phyloP scores from a whole-genome alignment of 139 green algal genomes.

The Mesotaenium endlicherianum region DNA sequence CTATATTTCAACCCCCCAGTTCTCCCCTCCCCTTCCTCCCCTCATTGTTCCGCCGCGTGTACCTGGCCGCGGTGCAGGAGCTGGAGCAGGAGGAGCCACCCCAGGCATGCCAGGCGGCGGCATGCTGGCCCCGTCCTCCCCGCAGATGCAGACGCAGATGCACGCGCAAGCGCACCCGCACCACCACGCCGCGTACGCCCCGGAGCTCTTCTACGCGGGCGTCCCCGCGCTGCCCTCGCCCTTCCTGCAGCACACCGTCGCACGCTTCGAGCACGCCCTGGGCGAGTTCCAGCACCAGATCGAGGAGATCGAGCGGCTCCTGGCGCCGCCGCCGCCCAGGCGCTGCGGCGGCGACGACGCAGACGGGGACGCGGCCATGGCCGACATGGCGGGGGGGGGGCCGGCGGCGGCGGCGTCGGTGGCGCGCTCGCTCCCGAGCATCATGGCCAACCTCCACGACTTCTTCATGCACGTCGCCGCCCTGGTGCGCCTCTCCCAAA shows the following conservation, averaged over 20 bases:
- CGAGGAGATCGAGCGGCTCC: constrained; percentile 30
- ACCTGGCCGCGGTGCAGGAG: no score
- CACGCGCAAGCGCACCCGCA: no score
- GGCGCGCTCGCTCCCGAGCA: neutral
- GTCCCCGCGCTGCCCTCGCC: constrained; percentile 7
- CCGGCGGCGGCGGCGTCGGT: neutral
- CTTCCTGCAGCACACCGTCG: constrained; percentile 13
- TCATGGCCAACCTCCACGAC: constrained; percentile 28
- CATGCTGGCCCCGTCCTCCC: no score
- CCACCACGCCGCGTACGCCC: no score
- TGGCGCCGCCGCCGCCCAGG: neutral
- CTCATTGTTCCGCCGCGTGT: no score
- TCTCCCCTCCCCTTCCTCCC: no score
- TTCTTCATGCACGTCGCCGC: constrained; percentile 45
- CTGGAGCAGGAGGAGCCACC: no score
- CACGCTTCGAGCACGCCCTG: neutral
- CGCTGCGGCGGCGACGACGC: neutral
- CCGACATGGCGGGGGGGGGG: neutral
- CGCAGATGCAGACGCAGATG: no score
- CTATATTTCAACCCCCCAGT: no score
- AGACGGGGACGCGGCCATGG: constrained; percentile 1
- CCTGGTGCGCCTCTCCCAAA: neutral
- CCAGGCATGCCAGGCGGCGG: no score
- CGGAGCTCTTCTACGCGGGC: constrained; percentile 12
- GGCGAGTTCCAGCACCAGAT: neutral